Evolutionary conservation across 441 rosid genomes (phyloP), one percentile per base, ranked within the genome.

Genomic region (Euphorbia celastroides): DNA sequence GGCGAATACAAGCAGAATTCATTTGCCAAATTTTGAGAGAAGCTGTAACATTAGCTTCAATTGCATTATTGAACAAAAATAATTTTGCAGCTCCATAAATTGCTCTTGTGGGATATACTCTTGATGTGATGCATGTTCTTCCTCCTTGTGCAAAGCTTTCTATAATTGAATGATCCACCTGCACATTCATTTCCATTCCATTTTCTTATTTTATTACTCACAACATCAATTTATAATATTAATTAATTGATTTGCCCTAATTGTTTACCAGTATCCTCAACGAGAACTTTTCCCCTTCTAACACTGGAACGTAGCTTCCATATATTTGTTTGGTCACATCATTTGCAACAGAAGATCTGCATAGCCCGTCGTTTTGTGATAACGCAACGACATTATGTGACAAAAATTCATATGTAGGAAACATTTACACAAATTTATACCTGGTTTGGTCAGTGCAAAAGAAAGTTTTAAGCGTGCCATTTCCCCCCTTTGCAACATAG

Each of bases 81-180:
- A 91, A 60, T 55, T 73, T 77, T 1, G 96, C 85, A 6, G 78
- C 84, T 64, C 90, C 92, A 19, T 87, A 84, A 48, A 91, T 85
- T 6, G 97, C 93, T 58, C 79, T 72, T 14, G 96, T 91, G 5
- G 96, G 97, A 54, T 85, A 91, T 0, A 85, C 76, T 54, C 96
- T 77, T 9, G 93, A 84, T 2, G 96, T 72, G 28, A 87, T 85
- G 26, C 80, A 81, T 19, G 79, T 82, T 74, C 97, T 72, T 1
- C 97, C 97, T 46, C 90, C 93, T 73, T 88, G 93, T 1, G 76
- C 89, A 36, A 85, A 91, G 69, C 88, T 86, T 70, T 91, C 97
- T 51, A 91, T 75, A 12, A 88, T 83, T 11, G 97, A 91, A 79
- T 91, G 96, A 78, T 91, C 97, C 56, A 89, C 87, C 96, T 86